Base-by-base conservation (phyloP, 169 alveolate species). In the Cryptosporidium muris region DNA sequence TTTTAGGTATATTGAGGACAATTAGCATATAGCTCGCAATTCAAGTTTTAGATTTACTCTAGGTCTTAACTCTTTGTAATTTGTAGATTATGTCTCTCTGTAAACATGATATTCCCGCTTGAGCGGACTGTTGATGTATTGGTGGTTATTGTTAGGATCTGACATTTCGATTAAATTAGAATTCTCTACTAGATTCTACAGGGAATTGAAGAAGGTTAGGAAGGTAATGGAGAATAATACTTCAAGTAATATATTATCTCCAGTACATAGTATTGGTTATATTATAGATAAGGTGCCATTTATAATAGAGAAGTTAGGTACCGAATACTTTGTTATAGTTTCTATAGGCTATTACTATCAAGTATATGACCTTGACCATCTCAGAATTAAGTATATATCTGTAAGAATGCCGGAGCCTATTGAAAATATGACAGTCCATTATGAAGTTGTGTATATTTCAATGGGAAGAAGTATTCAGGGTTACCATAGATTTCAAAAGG, bases 191-290 rank as follows among this genome's bases (percentile, higher is more conserved):
- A 25, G 25, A 25, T 25, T 25, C 25, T 25, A 25, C 25, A 25
- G 25, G 25, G 0, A 25, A 25, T 7, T 16, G 63, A 34, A 16
- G 80, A 14, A 6, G 25, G 43, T 25, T 12, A 58, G 60, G 40
- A 60, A 56, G 14, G 53, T 16, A 38, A 45, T 42, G 25, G 40
- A 58, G 85, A 51, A 62, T n/a, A 51, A 14, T 7, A 62, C 16
- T 14, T 74, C 85, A 40, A 74, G 85, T 6, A 74, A 74, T 74
- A 43, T 74, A 63, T 74, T 74, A 40, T 54, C 60, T n/a, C 85
- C 85, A 6, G 47, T 74, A 16, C 85, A 74, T 74, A 74, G 74
- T 0, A 60, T 74, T 34, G 85, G 85, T 12, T 74, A 58, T 16
- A 68, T 74, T 12, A 74, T 68, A 1, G 85, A 74, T 60, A 68